Evolutionary conservation across 208 protist genomes (phyloP).

Genomic region (Vickermania ingenoplastis): DNA sequence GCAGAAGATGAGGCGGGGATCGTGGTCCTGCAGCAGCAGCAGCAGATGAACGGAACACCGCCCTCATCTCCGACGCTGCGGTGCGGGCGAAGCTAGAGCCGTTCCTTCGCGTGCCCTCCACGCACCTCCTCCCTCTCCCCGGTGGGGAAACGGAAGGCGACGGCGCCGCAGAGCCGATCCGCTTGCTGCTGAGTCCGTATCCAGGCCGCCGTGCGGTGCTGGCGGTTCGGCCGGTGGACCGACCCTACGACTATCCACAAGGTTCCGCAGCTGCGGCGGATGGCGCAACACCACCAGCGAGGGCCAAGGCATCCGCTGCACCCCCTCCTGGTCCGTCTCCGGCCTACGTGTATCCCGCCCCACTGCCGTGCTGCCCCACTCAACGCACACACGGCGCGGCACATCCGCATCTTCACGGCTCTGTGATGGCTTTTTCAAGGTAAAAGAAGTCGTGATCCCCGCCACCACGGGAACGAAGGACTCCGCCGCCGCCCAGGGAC

Average conservation of each 20-base stretch:
- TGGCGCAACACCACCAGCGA: too few relatives aligned
- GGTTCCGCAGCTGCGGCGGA: not conserved
- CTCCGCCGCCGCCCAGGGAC: too few relatives aligned
- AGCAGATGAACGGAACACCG: not conserved
- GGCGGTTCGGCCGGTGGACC: conserved; percentile 34
- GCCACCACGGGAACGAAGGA: too few relatives aligned
- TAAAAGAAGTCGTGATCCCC: too few relatives aligned
- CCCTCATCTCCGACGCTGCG: not conserved
- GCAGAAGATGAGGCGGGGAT: too few relatives aligned
- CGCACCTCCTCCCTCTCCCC: not conserved
- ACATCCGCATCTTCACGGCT: not conserved
- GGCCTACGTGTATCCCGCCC: not conserved
- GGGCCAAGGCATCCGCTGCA: too few relatives aligned
- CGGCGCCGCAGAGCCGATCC: conserved; percentile 11
- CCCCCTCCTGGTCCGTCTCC: not conserved
- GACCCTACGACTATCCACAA: conserved; percentile 15
- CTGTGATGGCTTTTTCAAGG: not conserved
- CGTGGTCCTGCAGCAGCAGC: not conserved
- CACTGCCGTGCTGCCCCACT: conserved; percentile 1
- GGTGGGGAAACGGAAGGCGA: conserved; percentile 4
- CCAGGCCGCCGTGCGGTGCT: conserved; percentile 29
- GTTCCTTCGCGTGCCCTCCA: not conserved
- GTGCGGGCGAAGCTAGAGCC: not conserved
- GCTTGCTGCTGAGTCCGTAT: conserved; percentile 38
- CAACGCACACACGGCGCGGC: too few relatives aligned